Percentiles rank a stretch among this genome's conserved stretches.
Evolutionary conservation across 805 yeast genomes (phyloP).

Genomic region (Vanderwaltozyma tropicalis): DNA sequence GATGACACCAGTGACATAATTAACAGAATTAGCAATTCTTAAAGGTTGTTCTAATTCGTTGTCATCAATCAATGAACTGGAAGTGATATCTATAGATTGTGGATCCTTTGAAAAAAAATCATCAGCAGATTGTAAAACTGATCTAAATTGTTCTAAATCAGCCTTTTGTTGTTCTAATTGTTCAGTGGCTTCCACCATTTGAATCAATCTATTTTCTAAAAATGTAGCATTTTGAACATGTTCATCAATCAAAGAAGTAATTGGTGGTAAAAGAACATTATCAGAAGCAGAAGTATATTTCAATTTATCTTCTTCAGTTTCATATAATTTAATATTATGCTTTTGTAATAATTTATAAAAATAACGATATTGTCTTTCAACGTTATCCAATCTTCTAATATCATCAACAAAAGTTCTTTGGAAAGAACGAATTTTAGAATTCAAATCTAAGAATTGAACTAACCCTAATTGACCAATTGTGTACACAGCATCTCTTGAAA

Average conservation of each 20-base stretch:
- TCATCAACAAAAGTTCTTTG: slow-evolving; percentile 89
- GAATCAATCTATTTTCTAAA: slow-evolving; percentile 64
- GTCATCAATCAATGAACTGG: slow-evolving; percentile 2
- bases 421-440: slow-evolving; percentile 67
- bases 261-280: slow-evolving; percentile 27
- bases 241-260: slow-evolving; percentile 61
- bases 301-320: slow-evolving; percentile 8
- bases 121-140: slow-evolving; percentile 40
- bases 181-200: slow-evolving; percentile 60
- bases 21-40: no score
- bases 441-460: slow-evolving; percentile 83
- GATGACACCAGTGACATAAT: slow-evolving; percentile 57
- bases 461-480: slow-evolving; percentile 78
- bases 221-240: slow-evolving; percentile 49
- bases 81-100: slow-evolving; percentile 3
- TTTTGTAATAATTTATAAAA: slow-evolving; percentile 41
- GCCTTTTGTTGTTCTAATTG: slow-evolving; percentile 44
- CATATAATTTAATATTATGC: slow-evolving; percentile 33
- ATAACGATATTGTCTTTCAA: slow-evolving; percentile 72
- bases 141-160: slow-evolving; percentile 53
- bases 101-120: slow-evolving; percentile 30
- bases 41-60: slow-evolving; percentile 8
- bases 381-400: slow-evolving; percentile 69
- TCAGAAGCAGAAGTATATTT: background rate
- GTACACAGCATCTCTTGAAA: slow-evolving; percentile 76